Evolutionary conservation across 768 basidiomycete species (phyloP).

Genomic region (Cystofilobasidium bisporidii): DNA sequence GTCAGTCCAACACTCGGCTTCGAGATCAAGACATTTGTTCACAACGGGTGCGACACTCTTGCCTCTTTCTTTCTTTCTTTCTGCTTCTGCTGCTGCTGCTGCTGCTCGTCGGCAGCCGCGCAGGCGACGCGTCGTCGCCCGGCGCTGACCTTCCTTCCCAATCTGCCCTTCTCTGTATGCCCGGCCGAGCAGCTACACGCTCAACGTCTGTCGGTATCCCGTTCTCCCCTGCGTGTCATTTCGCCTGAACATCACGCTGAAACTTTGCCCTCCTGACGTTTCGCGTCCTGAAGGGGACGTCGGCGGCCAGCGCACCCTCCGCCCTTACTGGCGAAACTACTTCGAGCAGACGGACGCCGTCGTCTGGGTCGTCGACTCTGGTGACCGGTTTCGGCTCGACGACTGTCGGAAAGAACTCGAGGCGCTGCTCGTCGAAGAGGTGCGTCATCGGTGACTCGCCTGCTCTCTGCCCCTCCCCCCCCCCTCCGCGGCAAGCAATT

Average conservation of each 20-base stretch:
- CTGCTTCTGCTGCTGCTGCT: background rate
- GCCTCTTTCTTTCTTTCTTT: slow-evolving; percentile 33
- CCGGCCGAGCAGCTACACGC: slow-evolving; percentile 51
- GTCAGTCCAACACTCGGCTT: slow-evolving; percentile 94
- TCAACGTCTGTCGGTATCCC: slow-evolving; percentile 63
- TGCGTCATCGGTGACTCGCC: slow-evolving; percentile 47
- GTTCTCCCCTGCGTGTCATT: background rate
- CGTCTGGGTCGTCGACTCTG: slow-evolving; percentile 97
- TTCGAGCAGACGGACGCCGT: slow-evolving; percentile 97
- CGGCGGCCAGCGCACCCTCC: slow-evolving; percentile 86
- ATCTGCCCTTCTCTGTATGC: background rate
- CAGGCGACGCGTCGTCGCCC: background rate
- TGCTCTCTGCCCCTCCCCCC: slow-evolving; percentile 15
- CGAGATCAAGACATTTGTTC: slow-evolving; percentile 94
- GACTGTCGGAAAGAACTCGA: slow-evolving; percentile 85
- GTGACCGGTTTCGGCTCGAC: slow-evolving; percentile 76
- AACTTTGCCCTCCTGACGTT: no score
- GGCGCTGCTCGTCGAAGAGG: slow-evolving; percentile 80
- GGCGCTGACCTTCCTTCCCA: background rate
- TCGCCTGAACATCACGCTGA: background rate
- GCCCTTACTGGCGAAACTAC: slow-evolving; percentile 98
- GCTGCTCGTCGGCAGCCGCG: background rate
- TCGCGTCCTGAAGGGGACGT: slow-evolving; percentile 70
- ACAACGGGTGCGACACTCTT: slow-evolving; percentile 61
- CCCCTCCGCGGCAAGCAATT: no score